Evolutionary conservation across 2,329 filamentous ascomycete genomes (phyloP).

Genomic region (Colletotrichum tofieldiae): DNA sequence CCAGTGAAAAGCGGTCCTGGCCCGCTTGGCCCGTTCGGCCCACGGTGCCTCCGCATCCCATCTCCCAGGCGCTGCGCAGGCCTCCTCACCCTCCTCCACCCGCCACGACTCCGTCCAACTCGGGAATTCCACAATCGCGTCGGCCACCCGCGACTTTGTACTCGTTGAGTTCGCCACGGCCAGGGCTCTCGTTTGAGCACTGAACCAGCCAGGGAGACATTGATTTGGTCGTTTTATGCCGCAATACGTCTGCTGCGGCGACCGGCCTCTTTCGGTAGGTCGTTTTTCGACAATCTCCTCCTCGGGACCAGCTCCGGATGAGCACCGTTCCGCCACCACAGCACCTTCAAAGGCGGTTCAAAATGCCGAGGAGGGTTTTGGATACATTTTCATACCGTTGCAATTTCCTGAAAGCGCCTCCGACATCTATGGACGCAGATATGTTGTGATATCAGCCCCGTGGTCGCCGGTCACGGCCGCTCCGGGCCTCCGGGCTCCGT

Average conservation of each 20-base stretch:
- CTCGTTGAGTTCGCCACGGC: constrained; percentile 71
- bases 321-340: constrained; percentile 30
- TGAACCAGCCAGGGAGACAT: constrained; percentile 44
- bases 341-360: constrained; percentile 3
- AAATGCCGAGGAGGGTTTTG: not conserved
- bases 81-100: constrained; percentile 50
- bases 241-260: constrained; percentile 12
- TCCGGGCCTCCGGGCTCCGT: constrained; percentile 34
- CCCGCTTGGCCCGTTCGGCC: constrained; percentile 43
- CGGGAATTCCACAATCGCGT: constrained; percentile 51
- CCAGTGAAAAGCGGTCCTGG: constrained; percentile 44
- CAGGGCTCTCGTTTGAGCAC: constrained; percentile 58
- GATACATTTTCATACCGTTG: too few species aligned
- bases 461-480: constrained; percentile 11
- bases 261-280: constrained; percentile 36
- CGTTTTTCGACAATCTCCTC: constrained; percentile 37
- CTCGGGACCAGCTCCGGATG: constrained; percentile 32
- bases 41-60: constrained; percentile 43
- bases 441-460: constrained; percentile 36
- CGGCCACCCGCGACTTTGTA: constrained; percentile 72
- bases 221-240: constrained; percentile 15
- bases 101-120: constrained; percentile 51
- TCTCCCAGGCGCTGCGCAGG: constrained; percentile 41
- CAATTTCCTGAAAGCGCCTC: constrained; percentile 15
- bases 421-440: constrained; percentile 7